phyloP scores from a whole-genome alignment of 306 rosid genomes.

The Astragalus glycyphyllos region DNA sequence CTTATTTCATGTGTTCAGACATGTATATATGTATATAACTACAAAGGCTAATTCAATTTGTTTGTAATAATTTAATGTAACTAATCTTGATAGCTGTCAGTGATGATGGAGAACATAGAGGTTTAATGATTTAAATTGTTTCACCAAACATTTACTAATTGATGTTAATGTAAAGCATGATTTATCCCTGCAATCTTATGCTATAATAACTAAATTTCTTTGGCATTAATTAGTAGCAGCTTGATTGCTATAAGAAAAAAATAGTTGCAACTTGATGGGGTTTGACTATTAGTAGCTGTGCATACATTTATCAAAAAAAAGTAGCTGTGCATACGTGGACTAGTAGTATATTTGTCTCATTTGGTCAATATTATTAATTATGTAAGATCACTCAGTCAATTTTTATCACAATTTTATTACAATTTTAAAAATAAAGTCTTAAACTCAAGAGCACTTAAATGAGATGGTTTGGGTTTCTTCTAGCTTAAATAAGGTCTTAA shows the following conservation, averaged over 20 bases:
- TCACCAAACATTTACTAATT: conserved; percentile 29
- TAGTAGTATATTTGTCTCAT: background rate
- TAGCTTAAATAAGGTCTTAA: too few relatives aligned
- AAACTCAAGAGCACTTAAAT: too few relatives aligned
- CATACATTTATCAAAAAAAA: too few relatives aligned
- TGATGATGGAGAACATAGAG: conserved; percentile 28
- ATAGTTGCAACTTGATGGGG: conserved; percentile 20
- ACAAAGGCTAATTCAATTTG: background rate
- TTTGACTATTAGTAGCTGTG: conserved; percentile 33
- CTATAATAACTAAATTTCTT: background rate
- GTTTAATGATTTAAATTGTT: conserved; percentile 39
- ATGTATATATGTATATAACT: background rate
- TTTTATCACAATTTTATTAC: too few relatives aligned
- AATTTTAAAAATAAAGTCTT: too few relatives aligned
- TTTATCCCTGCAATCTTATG: background rate
- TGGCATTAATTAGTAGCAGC: conserved; percentile 5
- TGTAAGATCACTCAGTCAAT: too few relatives aligned
- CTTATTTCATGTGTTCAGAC: conserved; percentile 5
- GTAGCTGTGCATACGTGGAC: background rate
- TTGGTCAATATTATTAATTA: background rate
- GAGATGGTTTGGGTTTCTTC: too few relatives aligned
- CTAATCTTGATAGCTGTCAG: conserved; percentile 39
- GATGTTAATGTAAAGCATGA: conserved; percentile 7
- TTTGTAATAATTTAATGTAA: conserved; percentile 36
- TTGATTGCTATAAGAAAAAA: background rate